Percentiles rank a stretch among this genome's conserved stretches.
Conservation (phyloP, 768 basidiomycete species). For the Lentinus tigrinus region DNA sequence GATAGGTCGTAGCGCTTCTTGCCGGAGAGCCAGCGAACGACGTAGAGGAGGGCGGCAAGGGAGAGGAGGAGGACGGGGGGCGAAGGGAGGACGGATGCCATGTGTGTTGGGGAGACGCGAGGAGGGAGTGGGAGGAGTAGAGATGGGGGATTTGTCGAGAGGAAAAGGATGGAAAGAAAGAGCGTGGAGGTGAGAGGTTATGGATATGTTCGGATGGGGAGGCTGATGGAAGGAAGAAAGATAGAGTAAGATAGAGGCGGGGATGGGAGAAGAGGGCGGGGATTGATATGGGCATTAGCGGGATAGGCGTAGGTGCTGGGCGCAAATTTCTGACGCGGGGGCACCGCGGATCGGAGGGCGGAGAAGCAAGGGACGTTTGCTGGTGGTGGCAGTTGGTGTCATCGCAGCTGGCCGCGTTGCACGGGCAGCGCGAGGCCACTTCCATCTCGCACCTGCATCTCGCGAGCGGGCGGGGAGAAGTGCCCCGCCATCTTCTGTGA, state of each 20-base stretch:
- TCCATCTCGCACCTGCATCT: too few species aligned
- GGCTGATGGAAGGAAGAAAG: neutral
- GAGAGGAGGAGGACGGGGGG: constrained; percentile 12
- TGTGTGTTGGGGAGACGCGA: neutral
- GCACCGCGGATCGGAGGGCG: constrained; percentile 12
- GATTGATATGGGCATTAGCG: neutral
- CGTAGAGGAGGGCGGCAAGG: constrained; percentile 14
- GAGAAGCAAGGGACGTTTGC: neutral
- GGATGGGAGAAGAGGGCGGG: neutral
- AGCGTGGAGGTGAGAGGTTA: neutral
- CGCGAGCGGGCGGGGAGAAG: too few species aligned
- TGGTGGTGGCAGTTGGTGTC: too few species aligned
- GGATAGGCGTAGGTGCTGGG: neutral
- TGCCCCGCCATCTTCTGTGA: too few species aligned
- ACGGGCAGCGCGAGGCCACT: neutral
- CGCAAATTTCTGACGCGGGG: constrained; percentile 4
- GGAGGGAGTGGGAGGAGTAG: neutral
- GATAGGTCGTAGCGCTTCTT: constrained; percentile 15
- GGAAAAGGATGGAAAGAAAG: neutral
- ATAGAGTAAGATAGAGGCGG: neutral
- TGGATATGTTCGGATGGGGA: neutral
- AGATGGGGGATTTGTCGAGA: too few species aligned
- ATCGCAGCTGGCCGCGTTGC: neutral
- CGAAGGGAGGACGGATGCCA: constrained; percentile 3
- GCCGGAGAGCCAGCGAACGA: constrained; percentile 13